Conservation (phyloP, 108 stramenopile species). For the Pinguiococcus pyrenoidosus region DNA sequence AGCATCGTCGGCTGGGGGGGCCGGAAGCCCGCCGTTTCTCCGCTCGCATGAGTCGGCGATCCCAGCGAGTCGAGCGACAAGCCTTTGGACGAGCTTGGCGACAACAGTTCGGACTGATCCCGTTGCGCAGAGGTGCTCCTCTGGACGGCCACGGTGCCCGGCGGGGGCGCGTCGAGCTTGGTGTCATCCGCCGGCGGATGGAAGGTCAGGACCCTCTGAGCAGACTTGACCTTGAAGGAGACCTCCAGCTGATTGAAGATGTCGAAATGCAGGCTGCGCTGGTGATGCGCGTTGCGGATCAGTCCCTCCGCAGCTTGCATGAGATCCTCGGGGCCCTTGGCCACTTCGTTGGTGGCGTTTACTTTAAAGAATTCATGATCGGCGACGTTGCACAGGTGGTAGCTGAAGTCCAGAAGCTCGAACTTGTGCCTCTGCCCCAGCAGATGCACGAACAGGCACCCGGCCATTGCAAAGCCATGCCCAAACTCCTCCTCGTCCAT, state of each 20-base stretch:
- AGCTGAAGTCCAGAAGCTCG: constrained; percentile 32
- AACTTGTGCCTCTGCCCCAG: constrained; percentile 22
- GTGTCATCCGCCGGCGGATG: constrained; percentile 15
- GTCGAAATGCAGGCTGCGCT: constrained; percentile 10
- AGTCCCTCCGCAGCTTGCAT: constrained; percentile 1
- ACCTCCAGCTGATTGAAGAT: constrained; percentile 12
- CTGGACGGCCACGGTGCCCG: too few relatives aligned
- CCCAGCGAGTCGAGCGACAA: too few relatives aligned
- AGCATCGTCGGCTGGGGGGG: too few relatives aligned
- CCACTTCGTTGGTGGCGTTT: background rate
- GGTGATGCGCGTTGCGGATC: constrained; percentile 3
- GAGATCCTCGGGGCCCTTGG: background rate
- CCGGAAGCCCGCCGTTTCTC: too few relatives aligned
- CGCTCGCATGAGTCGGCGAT: too few relatives aligned
- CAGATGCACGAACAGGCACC: constrained; percentile 23
- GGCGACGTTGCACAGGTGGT: constrained; percentile 21
- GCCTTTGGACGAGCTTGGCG: too few relatives aligned
- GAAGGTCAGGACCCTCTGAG: constrained; percentile 11
- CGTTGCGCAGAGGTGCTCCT: too few relatives aligned
- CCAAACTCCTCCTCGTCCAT: constrained; percentile 32
- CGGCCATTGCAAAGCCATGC: constrained; percentile 33
- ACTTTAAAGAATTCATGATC: constrained; percentile 27
- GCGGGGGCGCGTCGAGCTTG: constrained; percentile 9
- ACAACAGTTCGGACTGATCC: too few relatives aligned
- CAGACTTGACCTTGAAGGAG: constrained; percentile 5